These are phyloP conservation scores for Vaccinium darrowii DNA, from an alignment of 148 eudicot genomes.

Conservation along the genomic window DNA sequence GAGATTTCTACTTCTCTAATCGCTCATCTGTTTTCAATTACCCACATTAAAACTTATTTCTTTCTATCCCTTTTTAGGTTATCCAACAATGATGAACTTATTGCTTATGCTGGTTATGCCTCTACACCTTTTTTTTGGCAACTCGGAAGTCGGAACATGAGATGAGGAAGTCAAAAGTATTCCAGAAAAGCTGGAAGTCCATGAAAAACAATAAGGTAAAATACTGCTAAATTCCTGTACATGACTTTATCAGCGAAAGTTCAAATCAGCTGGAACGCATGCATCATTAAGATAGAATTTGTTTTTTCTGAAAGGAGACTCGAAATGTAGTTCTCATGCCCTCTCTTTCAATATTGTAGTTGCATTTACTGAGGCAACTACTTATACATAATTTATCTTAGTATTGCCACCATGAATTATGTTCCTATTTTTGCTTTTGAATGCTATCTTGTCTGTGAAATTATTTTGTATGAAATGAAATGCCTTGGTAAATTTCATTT, in stretches of 20 bases:
- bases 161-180: background rate
- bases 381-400: background rate
- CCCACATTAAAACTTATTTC: background rate
- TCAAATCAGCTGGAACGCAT: background rate
- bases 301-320: constrained; percentile 2
- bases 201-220: constrained; percentile 1
- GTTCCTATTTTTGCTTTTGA: background rate
- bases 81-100: constrained; percentile 3
- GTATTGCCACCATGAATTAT: background rate
- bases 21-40: background rate
- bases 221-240: background rate
- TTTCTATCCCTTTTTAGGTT: background rate
- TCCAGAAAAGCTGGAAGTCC: background rate
- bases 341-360: background rate
- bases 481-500: background rate
- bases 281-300: background rate
- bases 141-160: background rate
- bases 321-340: background rate
- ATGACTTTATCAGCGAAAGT: background rate
- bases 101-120: background rate
- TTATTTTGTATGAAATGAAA: background rate
- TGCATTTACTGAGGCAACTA: background rate
- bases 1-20: background rate
- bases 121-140: background rate
- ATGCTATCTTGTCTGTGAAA: background rate